These are phyloP conservation scores for Orychophragmus violaceus DNA, from an alignment of 345 rosid species.

Conservation along the genomic window DNA sequence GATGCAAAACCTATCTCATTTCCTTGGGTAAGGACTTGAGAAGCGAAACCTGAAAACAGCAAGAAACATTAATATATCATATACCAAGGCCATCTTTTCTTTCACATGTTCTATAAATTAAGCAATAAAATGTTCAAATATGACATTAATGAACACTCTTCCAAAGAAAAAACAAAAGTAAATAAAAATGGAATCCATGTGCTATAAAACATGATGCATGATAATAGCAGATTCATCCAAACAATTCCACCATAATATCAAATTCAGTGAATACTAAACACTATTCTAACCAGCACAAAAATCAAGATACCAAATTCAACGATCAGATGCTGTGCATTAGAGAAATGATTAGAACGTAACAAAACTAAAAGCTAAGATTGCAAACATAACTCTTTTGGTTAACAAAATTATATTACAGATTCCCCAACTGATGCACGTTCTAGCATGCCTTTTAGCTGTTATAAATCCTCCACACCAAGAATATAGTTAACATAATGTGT, in stretches of 20 bases:
- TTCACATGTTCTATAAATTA: not conserved
- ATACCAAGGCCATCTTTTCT: not conserved
- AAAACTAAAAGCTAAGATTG: not conserved
- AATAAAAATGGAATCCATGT: not conserved
- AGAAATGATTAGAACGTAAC: not conserved
- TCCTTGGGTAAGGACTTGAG: constrained; percentile 22
- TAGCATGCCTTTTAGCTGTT: not conserved
- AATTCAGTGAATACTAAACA: not conserved
- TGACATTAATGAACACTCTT: not conserved
- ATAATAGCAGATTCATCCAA: not conserved
- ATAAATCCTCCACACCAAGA: not conserved
- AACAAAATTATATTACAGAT: not conserved
- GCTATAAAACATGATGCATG: not conserved
- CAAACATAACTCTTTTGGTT: not conserved
- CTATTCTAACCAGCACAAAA: not conserved
- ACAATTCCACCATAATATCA: not conserved
- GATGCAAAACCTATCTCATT: constrained; percentile 24
- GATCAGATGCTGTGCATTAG: not conserved
- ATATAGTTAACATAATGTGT: not conserved
- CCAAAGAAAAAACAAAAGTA: not conserved
- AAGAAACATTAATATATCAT: not conserved
- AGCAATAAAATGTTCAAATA: not conserved
- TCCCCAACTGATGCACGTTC: not conserved
- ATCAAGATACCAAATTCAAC: not conserved
- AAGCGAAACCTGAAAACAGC: constrained; percentile 16